Base-by-base conservation (phyloP, 2,329 filamentous ascomycete genomes). In the Xylaria sp. region DNA sequence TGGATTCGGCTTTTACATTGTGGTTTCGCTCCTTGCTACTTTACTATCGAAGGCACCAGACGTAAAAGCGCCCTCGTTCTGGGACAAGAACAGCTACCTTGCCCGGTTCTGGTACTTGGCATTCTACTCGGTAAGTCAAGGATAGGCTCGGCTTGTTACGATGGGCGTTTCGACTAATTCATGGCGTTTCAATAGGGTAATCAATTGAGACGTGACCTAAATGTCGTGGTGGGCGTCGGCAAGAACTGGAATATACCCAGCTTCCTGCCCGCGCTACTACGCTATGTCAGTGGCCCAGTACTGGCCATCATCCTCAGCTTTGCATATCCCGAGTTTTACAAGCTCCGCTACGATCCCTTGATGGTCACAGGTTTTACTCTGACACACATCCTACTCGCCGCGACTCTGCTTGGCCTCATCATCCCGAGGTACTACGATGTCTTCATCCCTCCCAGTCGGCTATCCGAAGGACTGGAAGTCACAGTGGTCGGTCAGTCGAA, bases 191-290 rank as follows among this genome's bases (percentile, higher is more conserved):
- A 46, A 75, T 54, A 85, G 82, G 83, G 83, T 51, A 83, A 86
- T 64, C 84, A 86, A 76, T 78, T 87, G 19, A 78, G 81, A 35
- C 79, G 78, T 25, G 84, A 87, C 66, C 78, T 87, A 23, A 87
- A 87, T 63, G 69, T 79, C 3, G 80, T 85, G 31, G 79, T 87
- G 21, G 83, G 81, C 8, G 76, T 75, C 3, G 83, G 82, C 53
- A 81, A 80, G 38, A 87, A 87, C 72, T 87, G 84, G 84, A 79
- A 72, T 2, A 84, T 87, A 23, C 84, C 84, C 0, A 61, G 55
- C 1, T 82, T 85, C 70, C 83, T 83, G 75, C 80, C 81, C 0
- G 71, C 81, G 1, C 73, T 87, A 0, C 72, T 84, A 0, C 82
- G 82, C 19, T 85, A 84, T 63, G 68, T 84, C 37, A 79, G 79